Percentiles rank a stretch among this genome's conserved stretches.
Conservation (phyloP, 2,329 filamentous ascomycete genomes). For the Aspergillus latus region DNA sequence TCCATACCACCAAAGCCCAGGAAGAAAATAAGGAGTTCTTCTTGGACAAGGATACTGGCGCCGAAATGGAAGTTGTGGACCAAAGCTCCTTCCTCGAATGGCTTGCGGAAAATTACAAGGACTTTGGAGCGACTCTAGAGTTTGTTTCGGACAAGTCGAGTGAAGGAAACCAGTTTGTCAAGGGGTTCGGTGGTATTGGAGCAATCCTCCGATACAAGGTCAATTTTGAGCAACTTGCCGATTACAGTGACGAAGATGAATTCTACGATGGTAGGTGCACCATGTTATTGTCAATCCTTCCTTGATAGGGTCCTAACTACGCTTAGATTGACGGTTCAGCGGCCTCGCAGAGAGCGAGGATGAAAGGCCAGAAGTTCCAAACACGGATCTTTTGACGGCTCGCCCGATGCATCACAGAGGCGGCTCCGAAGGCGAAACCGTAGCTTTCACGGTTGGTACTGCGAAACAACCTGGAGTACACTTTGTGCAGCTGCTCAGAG, state of each 20-base stretch:
- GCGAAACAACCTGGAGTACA: slow-evolving; percentile 32
- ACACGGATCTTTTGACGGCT: slow-evolving; percentile 57
- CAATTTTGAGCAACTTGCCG: slow-evolving; percentile 98
- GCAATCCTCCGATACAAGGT: slow-evolving; percentile 98
- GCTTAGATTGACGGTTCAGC: slow-evolving; percentile 80
- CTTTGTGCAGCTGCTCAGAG: slow-evolving; percentile 41
- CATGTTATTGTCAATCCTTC: not conserved
- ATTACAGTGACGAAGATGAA: slow-evolving; percentile 86
- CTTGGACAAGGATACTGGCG: slow-evolving; percentile 91
- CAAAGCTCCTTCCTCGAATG: slow-evolving; percentile 97
- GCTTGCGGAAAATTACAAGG: slow-evolving; percentile 98
- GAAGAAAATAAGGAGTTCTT: slow-evolving; percentile 80
- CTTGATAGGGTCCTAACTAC: slow-evolving; percentile 6
- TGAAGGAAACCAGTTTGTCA: slow-evolving; percentile 99
- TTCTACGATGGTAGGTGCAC: slow-evolving; percentile 70
- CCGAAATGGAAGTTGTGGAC: slow-evolving; percentile 93
- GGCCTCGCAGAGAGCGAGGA: slow-evolving; percentile 87
- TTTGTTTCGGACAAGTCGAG: slow-evolving; percentile 97
- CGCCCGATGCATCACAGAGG: slow-evolving; percentile 43
- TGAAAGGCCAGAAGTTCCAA: slow-evolving; percentile 62
- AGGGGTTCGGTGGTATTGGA: slow-evolving; percentile 97
- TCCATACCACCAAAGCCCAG: slow-evolving; percentile 86
- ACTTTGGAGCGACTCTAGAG: slow-evolving; percentile 92
- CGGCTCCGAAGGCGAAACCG: slow-evolving; percentile 35
- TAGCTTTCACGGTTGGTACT: slow-evolving; percentile 33